Base-by-base conservation (phyloP, 164 flowering plant genomes). In the Sedum album region DNA sequence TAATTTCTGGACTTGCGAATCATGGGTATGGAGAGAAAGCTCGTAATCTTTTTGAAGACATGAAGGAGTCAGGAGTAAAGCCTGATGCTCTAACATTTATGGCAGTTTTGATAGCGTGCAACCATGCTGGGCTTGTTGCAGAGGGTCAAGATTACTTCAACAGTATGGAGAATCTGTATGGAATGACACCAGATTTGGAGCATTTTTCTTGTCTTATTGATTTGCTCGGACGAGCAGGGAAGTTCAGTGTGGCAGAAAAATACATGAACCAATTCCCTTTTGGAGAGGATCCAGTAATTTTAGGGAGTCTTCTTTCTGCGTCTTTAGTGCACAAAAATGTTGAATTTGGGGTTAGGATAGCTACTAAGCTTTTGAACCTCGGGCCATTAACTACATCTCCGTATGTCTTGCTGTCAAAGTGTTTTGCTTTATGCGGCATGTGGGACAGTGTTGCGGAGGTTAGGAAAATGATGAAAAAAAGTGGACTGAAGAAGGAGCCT, bases 161-260 rank as follows among this genome's bases (percentile, higher is more conserved):
- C 65, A 72, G 77, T 8, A 88, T 90, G 91, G 68, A 77, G 68
- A 74, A 73, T 67, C 17, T 53, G 18, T 80, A 81, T 62, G 80
- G 82, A 18, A 77, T 90, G 62, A 15, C 61, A 26, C 90, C 89
- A 38, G 69, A 76, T 60, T 60, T 81, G 49, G 86, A 84, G 68
- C 96, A 90, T 79, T 75, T 86, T 31, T 80, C 89, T 70, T 88
- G 93, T 77, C 79, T 88, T 42, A 74, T 90, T 61, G 93, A 90
- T 82, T 53, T 88, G 66, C 72, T 90, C 66, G 91, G 93, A 65
- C 82, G 90, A 36, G 84, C 90, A 66, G 91, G 93, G 67, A 80
- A 80, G 70, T 73, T 88, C 60, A 66, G 55, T 7, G 85, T 84
- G 26, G 96, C 91, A 35, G 87, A 83, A 74, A 74, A 76, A 55